Evolutionary conservation across 805 yeast species (phyloP).

Genomic region (Teunomyces funiuensis): DNA sequence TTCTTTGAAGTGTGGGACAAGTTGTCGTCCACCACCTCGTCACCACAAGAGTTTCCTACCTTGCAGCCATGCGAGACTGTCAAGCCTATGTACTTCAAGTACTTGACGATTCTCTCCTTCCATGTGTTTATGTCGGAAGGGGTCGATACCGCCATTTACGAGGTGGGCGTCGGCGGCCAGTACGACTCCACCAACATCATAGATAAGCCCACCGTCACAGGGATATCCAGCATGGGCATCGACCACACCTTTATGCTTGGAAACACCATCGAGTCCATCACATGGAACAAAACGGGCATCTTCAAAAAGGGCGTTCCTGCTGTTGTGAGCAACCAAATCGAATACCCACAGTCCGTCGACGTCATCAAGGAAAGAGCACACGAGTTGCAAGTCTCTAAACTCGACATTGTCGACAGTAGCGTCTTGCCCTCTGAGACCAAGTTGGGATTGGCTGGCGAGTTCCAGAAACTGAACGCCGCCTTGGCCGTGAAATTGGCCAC

Average conservation of each 20-base stretch:
- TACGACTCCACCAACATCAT: slow-evolving; percentile 94
- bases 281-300: slow-evolving; percentile 97
- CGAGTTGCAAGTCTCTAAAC: slow-evolving; percentile 50
- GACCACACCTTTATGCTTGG: slow-evolving; percentile 92
- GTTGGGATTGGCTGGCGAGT: slow-evolving; percentile 79
- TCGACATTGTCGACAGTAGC: slow-evolving; percentile 53
- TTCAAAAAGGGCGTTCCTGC: slow-evolving; percentile 71
- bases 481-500: slow-evolving; percentile 73
- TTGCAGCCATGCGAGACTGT: slow-evolving; percentile 63
- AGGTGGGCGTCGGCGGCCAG: slow-evolving; percentile 98
- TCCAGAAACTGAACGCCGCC: slow-evolving; percentile 85
- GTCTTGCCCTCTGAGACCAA: slow-evolving; percentile 38
- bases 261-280: slow-evolving; percentile 79
- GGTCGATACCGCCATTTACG: slow-evolving; percentile 92
- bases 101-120: slow-evolving; percentile 82
- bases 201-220: slow-evolving; percentile 77
- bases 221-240: slow-evolving; percentile 82
- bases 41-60: slow-evolving; percentile 57
- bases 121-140: slow-evolving; percentile 87
- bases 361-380: slow-evolving; percentile 64
- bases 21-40: slow-evolving; percentile 58
- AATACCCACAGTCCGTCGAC: slow-evolving; percentile 49
- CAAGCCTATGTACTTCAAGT: slow-evolving; percentile 93
- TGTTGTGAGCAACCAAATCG: slow-evolving; percentile 58
- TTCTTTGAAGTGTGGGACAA: slow-evolving; percentile 94